phyloP scores from a whole-genome alignment of 1,139 yeast genomes.

The Candida frijolesensis region DNA sequence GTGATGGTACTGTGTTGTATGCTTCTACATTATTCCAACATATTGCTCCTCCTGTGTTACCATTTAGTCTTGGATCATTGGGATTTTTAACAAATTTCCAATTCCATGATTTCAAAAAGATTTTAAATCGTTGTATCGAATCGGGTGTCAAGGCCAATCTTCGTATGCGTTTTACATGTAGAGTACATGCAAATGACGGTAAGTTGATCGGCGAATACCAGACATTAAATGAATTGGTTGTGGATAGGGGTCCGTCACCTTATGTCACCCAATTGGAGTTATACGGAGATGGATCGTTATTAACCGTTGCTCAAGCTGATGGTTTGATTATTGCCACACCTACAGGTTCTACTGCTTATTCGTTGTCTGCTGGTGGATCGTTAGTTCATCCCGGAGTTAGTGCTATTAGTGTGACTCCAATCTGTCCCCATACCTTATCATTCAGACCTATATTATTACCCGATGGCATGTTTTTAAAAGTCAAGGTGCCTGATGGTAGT shows the following conservation, averaged over 20 bases:
- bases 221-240: slow-evolving; percentile 79
- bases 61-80: slow-evolving; percentile 77
- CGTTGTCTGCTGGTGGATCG: slow-evolving; percentile 88
- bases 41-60: slow-evolving; percentile 85
- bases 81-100: slow-evolving; percentile 82
- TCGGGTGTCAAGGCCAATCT: slow-evolving; percentile 77
- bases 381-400: slow-evolving; percentile 88
- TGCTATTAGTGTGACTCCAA: slow-evolving; percentile 87
- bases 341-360: slow-evolving; percentile 91
- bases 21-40: slow-evolving; percentile 78
- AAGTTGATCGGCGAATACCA: slow-evolving; percentile 70
- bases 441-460: slow-evolving; percentile 87
- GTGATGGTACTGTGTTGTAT: slow-evolving; percentile 87
- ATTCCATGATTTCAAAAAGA: slow-evolving; percentile 66
- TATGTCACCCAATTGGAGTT: slow-evolving; percentile 81
- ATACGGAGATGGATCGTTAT: slow-evolving; percentile 76
- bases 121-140: slow-evolving; percentile 57
- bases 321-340: slow-evolving; percentile 89
- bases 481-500: slow-evolving; percentile 69
- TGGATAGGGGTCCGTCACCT: slow-evolving; percentile 89
- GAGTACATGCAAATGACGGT: slow-evolving; percentile 60
- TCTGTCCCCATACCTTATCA: slow-evolving; percentile 88
- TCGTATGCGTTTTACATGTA: slow-evolving; percentile 80
- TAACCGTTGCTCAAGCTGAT: slow-evolving; percentile 89
- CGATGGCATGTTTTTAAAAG: slow-evolving; percentile 77